These are phyloP conservation scores for Colletotrichum liriopes DNA, from an alignment of 2,329 filamentous ascomycete genomes.

Conservation along the genomic window DNA sequence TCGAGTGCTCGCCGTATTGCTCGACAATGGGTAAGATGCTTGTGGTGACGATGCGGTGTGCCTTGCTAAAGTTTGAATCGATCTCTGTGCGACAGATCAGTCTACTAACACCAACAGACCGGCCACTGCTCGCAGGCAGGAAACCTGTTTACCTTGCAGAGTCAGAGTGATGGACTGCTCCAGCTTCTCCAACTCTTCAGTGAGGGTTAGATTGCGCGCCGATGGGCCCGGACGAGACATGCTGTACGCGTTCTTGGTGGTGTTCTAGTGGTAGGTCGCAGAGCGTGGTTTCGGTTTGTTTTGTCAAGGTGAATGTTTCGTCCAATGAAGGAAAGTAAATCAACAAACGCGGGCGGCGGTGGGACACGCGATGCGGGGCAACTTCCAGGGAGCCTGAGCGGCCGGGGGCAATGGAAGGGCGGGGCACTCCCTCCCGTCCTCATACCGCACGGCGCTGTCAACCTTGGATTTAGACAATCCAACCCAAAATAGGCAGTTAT, in stretches of 20 bases:
- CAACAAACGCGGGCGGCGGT: constrained; percentile 32
- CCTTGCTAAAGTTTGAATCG: constrained; percentile 97
- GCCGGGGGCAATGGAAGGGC: constrained; percentile 13
- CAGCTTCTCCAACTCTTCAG: constrained; percentile 94
- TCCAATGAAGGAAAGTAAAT: constrained; percentile 30
- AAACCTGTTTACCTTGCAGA: constrained; percentile 77
- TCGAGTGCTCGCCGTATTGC: constrained; percentile 94
- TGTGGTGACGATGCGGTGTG: constrained; percentile 94
- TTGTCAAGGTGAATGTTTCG: constrained; percentile 28
- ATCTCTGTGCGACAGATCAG: constrained; percentile 78
- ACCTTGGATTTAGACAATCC: background rate
- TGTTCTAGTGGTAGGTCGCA: constrained; percentile 13
- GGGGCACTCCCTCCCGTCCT: background rate
- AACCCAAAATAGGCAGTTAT: background rate
- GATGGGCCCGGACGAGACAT: constrained; percentile 68
- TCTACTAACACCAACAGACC: constrained; percentile 22
- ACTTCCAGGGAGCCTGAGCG: background rate
- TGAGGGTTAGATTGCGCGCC: constrained; percentile 79
- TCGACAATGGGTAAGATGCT: constrained; percentile 95
- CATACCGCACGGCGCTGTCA: background rate
- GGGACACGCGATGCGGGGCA: constrained; percentile 54
- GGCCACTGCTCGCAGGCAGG: background rate
- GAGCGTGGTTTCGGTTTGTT: constrained; percentile 12
- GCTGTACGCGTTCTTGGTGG: constrained; percentile 14
- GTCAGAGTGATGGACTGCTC: constrained; percentile 98